These are phyloP conservation scores for Celoporthe dispersa DNA, from an alignment of 2,329 filamentous ascomycete genomes.

Conservation along the genomic window DNA sequence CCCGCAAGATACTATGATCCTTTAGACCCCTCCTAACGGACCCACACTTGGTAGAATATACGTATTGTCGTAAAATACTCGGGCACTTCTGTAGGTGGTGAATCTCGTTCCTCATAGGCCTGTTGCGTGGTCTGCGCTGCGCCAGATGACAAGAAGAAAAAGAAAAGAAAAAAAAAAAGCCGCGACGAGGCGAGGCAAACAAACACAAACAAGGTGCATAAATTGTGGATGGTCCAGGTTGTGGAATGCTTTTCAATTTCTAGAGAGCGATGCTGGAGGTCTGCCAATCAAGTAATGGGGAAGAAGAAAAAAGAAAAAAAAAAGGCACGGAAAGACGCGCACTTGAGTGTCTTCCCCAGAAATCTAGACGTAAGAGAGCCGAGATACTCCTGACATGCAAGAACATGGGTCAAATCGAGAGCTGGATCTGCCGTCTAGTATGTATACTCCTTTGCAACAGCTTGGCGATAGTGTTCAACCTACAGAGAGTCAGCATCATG, in stretches of 20 bases:
- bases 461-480: conserved; percentile 68
- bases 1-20: not conserved
- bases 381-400: not conserved
- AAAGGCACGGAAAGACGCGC: not conserved
- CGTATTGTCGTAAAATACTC: not conserved
- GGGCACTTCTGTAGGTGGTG: not conserved
- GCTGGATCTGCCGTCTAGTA: conserved; percentile 32
- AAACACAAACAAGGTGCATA: not conserved
- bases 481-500: conserved; percentile 39
- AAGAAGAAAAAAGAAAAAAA: not conserved
- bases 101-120: not conserved
- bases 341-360: not conserved
- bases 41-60: not conserved
- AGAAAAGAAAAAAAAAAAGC: too few relatives aligned
- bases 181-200: not conserved
- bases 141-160: not conserved
- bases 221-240: not conserved
- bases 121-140: not conserved
- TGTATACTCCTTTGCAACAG: conserved; percentile 64
- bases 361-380: not conserved
- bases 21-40: not conserved
- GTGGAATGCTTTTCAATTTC: not conserved
- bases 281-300: not conserved
- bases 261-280: not conserved
- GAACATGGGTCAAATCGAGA: not conserved